Evolutionary conservation across 2,329 filamentous ascomycete genomes (phyloP), one percentile per base, ranked within the genome.

Genomic region (Arthrobotrys sinensis): DNA sequence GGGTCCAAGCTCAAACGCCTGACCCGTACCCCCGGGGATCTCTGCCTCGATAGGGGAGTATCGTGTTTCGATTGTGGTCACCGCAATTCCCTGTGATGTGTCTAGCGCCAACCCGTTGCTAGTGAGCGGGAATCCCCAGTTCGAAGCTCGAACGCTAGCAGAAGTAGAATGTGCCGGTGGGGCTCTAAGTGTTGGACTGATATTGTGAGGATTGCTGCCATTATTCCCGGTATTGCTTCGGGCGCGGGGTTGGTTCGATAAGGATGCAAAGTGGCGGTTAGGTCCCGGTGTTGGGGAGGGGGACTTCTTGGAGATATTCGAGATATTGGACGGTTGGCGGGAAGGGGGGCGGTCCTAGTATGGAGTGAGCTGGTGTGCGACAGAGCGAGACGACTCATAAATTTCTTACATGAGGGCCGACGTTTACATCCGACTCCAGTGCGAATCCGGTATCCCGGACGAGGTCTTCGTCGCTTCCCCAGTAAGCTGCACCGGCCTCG

Each of bases 381-480:
- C 7, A 12, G 19, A 53, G 12, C 10, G 21, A 11, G 34, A 32
- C 6, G 53, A 46, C 34, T 45, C 19, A 7, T 32, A 36, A 48
- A 11, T 12, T 66, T 45, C 73, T 52, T 43, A 77, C 73, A 28
- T 48, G 69, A 34, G 75, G 75, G n/a, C 62, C 38, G n/a, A 66
- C 67, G 7, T 65, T 34, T 45, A 73, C 14, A 16, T 78, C 75
- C n/a, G 52, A 43, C 52, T 78, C 75, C 1, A 72, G 75, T 3
- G 67, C 75, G n/a, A 79, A 79, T 2, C 95, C 94, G 2, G 97
- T 82, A 77, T 91, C 92, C 63, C 92, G 88, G 3, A 96, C 93
- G 0, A 98, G 88, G 83, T 98, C 93, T 82, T 96, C 94, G 81
- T 98, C 95, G 81, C 93, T 97, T 50, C 93, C 94, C 91, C 92